Percentiles rank a stretch among this genome's conserved stretches.
Conservation (phyloP, 2,329 filamentous ascomycete species). For the Venturia asperata region DNA sequence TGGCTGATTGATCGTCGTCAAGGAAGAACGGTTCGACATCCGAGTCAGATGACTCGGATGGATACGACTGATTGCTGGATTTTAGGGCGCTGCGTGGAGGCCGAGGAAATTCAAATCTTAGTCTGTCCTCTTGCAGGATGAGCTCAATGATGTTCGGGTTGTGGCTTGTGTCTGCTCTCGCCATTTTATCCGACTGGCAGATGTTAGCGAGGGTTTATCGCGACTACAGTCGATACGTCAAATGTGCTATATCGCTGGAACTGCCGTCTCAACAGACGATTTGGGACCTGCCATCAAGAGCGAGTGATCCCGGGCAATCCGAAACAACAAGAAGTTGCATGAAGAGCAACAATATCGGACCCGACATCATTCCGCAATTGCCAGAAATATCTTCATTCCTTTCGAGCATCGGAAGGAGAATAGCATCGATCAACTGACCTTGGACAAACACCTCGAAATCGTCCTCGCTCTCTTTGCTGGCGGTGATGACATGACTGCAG, state of each 20-base stretch:
- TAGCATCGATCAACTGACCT: not conserved
- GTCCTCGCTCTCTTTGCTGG: not conserved
- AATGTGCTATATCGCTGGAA: not conserved
- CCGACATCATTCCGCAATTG: no score
- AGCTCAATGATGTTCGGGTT: conserved; percentile 12
- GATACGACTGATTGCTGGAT: not conserved
- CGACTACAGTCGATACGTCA: not conserved
- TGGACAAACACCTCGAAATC: not conserved
- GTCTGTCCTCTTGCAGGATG: conserved; percentile 8
- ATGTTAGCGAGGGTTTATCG: not conserved
- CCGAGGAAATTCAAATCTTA: conserved; percentile 2
- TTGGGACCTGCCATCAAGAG: not conserved
- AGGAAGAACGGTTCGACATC: conserved; percentile 6
- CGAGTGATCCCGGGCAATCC: no score
- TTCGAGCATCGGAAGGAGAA: no score
- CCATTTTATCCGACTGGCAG: not conserved
- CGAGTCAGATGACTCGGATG: not conserved
- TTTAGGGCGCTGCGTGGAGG: not conserved
- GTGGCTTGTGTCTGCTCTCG: not conserved
- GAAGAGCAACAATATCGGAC: no score
- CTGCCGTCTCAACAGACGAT: not conserved
- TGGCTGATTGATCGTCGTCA: not conserved
- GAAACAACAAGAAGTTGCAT: no score
- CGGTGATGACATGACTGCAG: not conserved
- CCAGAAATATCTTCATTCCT: no score